Evolutionary conservation across 345 rosid genomes (phyloP).

Genomic region (Sonneratia alba): DNA sequence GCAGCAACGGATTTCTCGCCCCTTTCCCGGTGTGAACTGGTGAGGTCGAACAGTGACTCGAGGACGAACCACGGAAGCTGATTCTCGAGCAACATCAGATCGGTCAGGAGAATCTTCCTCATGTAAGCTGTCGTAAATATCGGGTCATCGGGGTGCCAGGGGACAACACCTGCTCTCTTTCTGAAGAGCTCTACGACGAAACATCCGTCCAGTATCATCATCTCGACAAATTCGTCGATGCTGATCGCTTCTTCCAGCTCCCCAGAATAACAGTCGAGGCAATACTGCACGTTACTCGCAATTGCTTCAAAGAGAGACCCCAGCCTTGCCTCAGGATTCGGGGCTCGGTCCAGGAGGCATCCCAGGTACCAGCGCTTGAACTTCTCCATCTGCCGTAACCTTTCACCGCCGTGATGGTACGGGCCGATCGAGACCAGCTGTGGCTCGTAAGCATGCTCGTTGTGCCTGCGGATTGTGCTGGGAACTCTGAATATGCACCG

Average conservation of each 20-base stretch:
- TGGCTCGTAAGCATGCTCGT: slow-evolving; percentile 1
- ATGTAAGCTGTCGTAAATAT: slow-evolving; percentile 7
- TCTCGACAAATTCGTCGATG: slow-evolving; percentile 7
- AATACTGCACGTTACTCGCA: not conserved
- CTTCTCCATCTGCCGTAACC: slow-evolving; percentile 6
- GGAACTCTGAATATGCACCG: slow-evolving; percentile 6
- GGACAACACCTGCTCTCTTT: not conserved
- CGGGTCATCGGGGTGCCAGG: slow-evolving; percentile 7
- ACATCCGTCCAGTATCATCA: slow-evolving; percentile 21
- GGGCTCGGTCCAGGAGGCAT: slow-evolving; percentile 8
- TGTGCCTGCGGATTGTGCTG: slow-evolving; percentile 2
- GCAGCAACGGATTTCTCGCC: not conserved
- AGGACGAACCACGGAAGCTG: slow-evolving; percentile 7
- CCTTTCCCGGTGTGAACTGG: not conserved
- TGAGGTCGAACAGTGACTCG: slow-evolving; percentile 3
- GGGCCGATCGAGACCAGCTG: slow-evolving; percentile 18
- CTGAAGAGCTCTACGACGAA: slow-evolving; percentile 14
- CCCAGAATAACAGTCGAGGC: slow-evolving; percentile 8
- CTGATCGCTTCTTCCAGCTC: not conserved
- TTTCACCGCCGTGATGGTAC: slow-evolving; percentile 6
- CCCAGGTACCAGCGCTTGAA: slow-evolving; percentile 11
- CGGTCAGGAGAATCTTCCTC: slow-evolving; percentile 4
- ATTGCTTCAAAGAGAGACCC: not conserved
- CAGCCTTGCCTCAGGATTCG: not conserved
- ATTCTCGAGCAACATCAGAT: slow-evolving; percentile 8